Percentiles rank a stretch among this genome's conserved stretches.
phyloP scores from a whole-genome alignment of 228 moss, liverwort and hornwort species.

The Sphagnum fallax region DNA sequence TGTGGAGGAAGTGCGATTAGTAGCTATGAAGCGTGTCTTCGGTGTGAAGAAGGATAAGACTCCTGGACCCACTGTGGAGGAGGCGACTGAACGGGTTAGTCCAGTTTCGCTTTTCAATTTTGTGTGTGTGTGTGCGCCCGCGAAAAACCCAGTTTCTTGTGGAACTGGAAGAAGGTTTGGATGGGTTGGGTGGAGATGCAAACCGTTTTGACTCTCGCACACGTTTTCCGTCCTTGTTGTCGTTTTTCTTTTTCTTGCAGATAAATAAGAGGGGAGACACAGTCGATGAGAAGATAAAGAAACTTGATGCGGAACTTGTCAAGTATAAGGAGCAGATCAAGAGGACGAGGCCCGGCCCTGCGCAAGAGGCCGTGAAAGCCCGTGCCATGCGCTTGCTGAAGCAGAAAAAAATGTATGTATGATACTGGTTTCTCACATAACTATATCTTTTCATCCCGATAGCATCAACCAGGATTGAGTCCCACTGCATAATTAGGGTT shows the following conservation, averaged over 20 bases:
- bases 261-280: constrained; percentile 93
- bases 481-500: too few species aligned
- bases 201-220: neutral
- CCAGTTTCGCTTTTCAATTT: neutral
- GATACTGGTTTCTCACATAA: too few species aligned
- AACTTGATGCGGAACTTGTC: constrained; percentile 86
- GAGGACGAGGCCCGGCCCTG: constrained; percentile 90
- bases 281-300: constrained; percentile 91
- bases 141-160: too few species aligned
- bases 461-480: too few species aligned
- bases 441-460: too few species aligned
- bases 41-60: constrained; percentile 94
- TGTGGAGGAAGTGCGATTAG: too few species aligned
- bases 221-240: neutral
- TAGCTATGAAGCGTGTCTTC: constrained; percentile 81
- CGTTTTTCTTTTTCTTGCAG: constrained; percentile 15
- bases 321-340: constrained; percentile 87
- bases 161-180: too few species aligned
- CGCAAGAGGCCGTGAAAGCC: constrained; percentile 93
- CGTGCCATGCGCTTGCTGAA: constrained; percentile 94
- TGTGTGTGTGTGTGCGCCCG: neutral
- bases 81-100: constrained; percentile 81
- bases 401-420: constrained; percentile 78
- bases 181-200: too few species aligned
- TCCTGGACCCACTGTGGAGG: constrained; percentile 81